These are phyloP conservation scores for Phytophthora crassamura DNA, from an alignment of 352 stramenopile genomes.

Conservation along the genomic window DNA sequence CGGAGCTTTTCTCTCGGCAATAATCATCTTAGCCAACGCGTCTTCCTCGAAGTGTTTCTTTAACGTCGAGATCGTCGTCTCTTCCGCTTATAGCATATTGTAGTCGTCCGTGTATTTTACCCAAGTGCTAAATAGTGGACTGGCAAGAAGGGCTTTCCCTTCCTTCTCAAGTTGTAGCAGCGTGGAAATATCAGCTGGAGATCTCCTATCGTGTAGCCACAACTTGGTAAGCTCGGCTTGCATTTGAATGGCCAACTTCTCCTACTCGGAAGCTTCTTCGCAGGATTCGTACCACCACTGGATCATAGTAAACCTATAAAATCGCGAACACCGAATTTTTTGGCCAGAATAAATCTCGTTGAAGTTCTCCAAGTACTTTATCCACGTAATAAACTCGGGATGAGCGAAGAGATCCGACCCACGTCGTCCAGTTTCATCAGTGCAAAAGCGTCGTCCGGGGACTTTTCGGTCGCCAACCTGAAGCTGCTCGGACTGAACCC, in stretches of 20 bases:
- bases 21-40: constrained; percentile 4
- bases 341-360: not conserved
- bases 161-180: constrained; percentile 11
- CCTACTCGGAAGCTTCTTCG: constrained; percentile 3
- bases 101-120: constrained; percentile 23
- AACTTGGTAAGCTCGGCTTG: constrained; percentile 13
- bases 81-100: not conserved
- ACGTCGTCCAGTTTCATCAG: constrained; percentile 9
- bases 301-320: not conserved
- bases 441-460: constrained; percentile 12
- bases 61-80: constrained; percentile 10
- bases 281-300: constrained; percentile 7
- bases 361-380: constrained; percentile 9
- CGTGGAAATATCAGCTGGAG: constrained; percentile 10
- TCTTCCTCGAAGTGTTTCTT: constrained; percentile 7
- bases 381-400: constrained; percentile 9
- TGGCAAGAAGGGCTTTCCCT: constrained; percentile 1
- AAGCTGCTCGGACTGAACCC: constrained; percentile 9
- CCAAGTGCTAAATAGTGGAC: constrained; percentile 8
- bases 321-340: constrained; percentile 1
- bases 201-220: constrained; percentile 2
- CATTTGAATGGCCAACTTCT: constrained; percentile 6
- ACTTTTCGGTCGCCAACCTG: constrained; percentile 5
- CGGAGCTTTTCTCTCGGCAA: not conserved
- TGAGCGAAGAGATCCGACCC: constrained; percentile 1